phyloP scores from a whole-genome alignment of 2,329 filamentous ascomycete species.

The Fusarium piperis region DNA sequence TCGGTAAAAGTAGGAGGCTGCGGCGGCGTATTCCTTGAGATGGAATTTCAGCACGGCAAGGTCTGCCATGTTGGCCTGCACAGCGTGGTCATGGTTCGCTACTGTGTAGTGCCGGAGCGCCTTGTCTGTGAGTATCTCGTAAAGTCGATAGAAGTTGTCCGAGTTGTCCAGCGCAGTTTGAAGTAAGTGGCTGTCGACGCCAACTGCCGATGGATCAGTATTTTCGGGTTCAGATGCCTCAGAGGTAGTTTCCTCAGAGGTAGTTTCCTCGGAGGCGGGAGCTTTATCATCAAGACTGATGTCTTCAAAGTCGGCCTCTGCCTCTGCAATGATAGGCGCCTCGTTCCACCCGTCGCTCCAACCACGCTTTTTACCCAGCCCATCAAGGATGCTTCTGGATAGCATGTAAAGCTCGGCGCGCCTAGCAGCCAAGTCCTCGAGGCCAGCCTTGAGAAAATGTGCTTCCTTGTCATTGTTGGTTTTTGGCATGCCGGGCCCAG shows the following conservation, averaged over 20 bases:
- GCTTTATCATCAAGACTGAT: slow-evolving; percentile 61
- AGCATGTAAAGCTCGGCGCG: slow-evolving; percentile 84
- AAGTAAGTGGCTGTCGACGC: slow-evolving; percentile 61
- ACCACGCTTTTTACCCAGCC: slow-evolving; percentile 73
- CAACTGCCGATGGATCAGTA: slow-evolving; percentile 43
- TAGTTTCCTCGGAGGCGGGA: slow-evolving; percentile 10
- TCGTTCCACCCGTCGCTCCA: slow-evolving; percentile 83
- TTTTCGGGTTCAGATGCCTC: slow-evolving; percentile 16
- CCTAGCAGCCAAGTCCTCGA: slow-evolving; percentile 83
- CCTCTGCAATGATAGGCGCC: slow-evolving; percentile 61
- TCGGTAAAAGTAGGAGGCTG: slow-evolving; percentile 80
- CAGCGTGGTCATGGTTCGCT: slow-evolving; percentile 80
- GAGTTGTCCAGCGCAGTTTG: slow-evolving; percentile 68
- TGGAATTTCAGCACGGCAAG: slow-evolving; percentile 86
- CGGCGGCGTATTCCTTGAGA: slow-evolving; percentile 75
- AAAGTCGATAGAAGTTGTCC: slow-evolving; percentile 72
- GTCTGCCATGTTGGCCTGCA: slow-evolving; percentile 82
- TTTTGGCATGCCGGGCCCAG: slow-evolving; percentile 56
- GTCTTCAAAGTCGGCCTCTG: slow-evolving; percentile 64
- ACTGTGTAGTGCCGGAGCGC: slow-evolving; percentile 84
- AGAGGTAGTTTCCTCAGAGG: slow-evolving; percentile 12
- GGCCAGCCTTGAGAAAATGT: slow-evolving; percentile 69
- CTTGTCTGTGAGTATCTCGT: slow-evolving; percentile 83
- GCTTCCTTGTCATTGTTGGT: slow-evolving; percentile 54
- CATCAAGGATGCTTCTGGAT: slow-evolving; percentile 81